phyloP scores from a whole-genome alignment of 441 rosid species.

The Geranium incanum region DNA sequence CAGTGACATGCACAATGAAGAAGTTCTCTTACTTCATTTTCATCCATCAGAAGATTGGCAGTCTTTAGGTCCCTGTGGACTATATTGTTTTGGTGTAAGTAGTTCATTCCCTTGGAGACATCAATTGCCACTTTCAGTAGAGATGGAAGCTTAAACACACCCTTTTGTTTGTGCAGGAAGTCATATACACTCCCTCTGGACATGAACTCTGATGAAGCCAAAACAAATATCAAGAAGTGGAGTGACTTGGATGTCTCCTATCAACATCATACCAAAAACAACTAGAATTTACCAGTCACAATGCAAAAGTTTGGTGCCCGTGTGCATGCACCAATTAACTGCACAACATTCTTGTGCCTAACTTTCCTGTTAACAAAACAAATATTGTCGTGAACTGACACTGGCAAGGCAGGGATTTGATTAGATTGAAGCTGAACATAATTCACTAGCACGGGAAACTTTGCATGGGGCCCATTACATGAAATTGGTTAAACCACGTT shows the following conservation, averaged over 20 bases:
- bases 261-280: conserved; percentile 8
- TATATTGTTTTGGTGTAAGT: conserved; percentile 86
- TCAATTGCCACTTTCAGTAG: conserved; percentile 81
- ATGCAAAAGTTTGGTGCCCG: conserved; percentile 78
- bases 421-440: neutral
- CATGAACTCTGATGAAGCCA: conserved; percentile 61
- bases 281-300: conserved; percentile 61
- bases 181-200: conserved; percentile 81
- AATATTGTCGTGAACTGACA: neutral
- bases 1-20: neutral
- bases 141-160: conserved; percentile 66
- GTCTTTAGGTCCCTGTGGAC: conserved; percentile 93
- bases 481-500: too few species aligned
- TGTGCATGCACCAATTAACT: conserved; percentile 91
- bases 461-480: neutral
- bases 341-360: conserved; percentile 92
- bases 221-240: conserved; percentile 20
- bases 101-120: conserved; percentile 90
- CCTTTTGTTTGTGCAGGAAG: conserved; percentile 73
- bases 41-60: conserved; percentile 97
- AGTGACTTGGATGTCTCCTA: neutral
- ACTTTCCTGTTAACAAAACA: conserved; percentile 59
- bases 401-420: neutral
- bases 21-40: conserved; percentile 65
- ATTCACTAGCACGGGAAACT: neutral